phyloP scores from a whole-genome alignment of 306 rosid species.

The Cucurbita pepo region DNA sequence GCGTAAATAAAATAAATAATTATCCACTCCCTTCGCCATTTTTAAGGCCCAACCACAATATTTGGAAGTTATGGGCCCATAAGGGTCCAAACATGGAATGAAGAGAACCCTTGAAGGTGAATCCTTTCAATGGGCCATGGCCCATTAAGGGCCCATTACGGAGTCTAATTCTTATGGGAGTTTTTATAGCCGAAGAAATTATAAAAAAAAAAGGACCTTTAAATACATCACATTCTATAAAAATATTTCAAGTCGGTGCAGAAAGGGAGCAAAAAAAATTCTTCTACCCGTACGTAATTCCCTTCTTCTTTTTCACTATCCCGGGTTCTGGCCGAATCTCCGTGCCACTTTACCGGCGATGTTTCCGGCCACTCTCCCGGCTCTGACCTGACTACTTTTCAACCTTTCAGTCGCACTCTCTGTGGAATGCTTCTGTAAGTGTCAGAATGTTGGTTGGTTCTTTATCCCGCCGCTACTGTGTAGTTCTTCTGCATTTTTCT shows the following conservation, averaged over 20 bases:
- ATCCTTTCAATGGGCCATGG: too few species aligned
- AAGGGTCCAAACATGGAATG: too few species aligned
- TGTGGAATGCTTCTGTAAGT: neutral
- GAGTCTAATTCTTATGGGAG: too few species aligned
- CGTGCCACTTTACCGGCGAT: neutral
- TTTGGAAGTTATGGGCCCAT: too few species aligned
- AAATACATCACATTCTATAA: slow-evolving; percentile 18
- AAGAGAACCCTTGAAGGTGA: too few species aligned
- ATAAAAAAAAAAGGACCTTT: too few species aligned
- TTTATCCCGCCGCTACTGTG: slow-evolving; percentile 1
- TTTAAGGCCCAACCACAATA: too few species aligned
- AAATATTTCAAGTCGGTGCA: slow-evolving; percentile 27
- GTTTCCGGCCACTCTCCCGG: neutral
- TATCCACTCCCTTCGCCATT: too few species aligned
- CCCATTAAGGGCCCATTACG: too few species aligned
- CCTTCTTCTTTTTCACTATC: neutral
- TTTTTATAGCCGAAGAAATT: too few species aligned
- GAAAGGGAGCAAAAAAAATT: neutral
- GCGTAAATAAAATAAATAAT: too few species aligned
- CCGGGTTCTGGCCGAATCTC: neutral
- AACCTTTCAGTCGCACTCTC: neutral
- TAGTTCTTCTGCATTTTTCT: slow-evolving; percentile 4
- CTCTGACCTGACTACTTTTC: neutral
- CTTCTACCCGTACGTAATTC: neutral
- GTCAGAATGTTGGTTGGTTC: slow-evolving; percentile 10